Base-by-base conservation (phyloP, 2,329 filamentous ascomycete species). In the Boeremia exigua region DNA sequence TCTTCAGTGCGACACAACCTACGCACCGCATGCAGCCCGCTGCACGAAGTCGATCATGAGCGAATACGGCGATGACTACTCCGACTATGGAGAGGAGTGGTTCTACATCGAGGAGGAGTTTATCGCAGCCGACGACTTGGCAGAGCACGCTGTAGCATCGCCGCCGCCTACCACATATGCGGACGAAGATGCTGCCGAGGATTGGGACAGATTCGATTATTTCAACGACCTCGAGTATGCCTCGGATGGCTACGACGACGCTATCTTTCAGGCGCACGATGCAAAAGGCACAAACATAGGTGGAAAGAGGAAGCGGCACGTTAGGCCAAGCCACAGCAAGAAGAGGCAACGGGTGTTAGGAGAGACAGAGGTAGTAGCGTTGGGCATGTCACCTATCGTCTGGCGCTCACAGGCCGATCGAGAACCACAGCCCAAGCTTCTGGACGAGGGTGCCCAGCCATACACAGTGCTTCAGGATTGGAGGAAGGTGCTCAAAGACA, bases 171-270 rank as follows among this genome's bases (percentile, higher is more conserved):
- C 63, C 9, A 58, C 65, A 4, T 70, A 69, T 56, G 61, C 58
- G 25, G 72, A 70, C 59, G 65, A 74, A 15, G 73, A 76, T 44
- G 58, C 47, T 42, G 50, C 63, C 25, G 68, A 71, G 37, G 77
- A 81, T n/a, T 81, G 76, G 70, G 80, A 81, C 58, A 67, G 75
- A 39, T 82, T 76, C 62, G 77, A 77, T 17, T 82, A 81, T 65
- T 81, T 72, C 70, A 76, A 77, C 52, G 80, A 82, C 54, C 66
- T 81, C 38, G 79, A 82, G 51, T 81, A 81, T 58, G 78, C 71
- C 11, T 78, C 77, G 14, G 78, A 80, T 59, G 74, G 76, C 37
- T 80, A 80, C 45, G 78, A 79, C 61, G 78, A 80, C 44, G 66
- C 75, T 54, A 75, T 73, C 9, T 68, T 69, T 38, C 58, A 65